These are phyloP conservation scores for Epichloe uncinata DNA, from an alignment of 2,329 filamentous ascomycete species.

Conservation along the genomic window DNA sequence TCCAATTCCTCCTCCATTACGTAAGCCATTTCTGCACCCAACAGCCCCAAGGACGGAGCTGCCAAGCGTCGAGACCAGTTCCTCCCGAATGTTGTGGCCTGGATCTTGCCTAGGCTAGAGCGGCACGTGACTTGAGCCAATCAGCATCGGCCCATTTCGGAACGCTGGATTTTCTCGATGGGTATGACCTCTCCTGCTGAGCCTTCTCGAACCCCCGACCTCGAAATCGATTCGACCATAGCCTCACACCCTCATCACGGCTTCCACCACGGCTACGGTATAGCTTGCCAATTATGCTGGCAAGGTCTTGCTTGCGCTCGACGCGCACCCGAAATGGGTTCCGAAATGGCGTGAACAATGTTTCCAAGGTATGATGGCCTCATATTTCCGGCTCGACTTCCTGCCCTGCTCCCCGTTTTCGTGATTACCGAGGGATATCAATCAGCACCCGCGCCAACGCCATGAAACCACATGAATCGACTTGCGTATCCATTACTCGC, in stretches of 20 bases:
- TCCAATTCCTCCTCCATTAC: too few species aligned
- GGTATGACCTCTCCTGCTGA: slow-evolving; percentile 23
- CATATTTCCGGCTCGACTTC: slow-evolving; percentile 14
- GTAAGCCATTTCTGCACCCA: too few species aligned
- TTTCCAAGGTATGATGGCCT: slow-evolving; percentile 53
- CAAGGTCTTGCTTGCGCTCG: slow-evolving; percentile 80
- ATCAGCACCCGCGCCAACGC: slow-evolving; percentile 11
- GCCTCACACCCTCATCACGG: slow-evolving; percentile 22
- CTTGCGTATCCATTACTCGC: slow-evolving; percentile 10
- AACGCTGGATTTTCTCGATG: slow-evolving; percentile 28
- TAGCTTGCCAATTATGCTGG: slow-evolving; percentile 64
- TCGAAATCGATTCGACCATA: slow-evolving; percentile 24
- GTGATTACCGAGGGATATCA: slow-evolving; percentile 17
- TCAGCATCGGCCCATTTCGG: slow-evolving; percentile 30
- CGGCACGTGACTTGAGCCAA: slow-evolving; percentile 26
- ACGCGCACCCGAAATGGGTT: slow-evolving; percentile 72
- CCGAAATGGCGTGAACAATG: slow-evolving; percentile 57
- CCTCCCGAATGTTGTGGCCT: not conserved
- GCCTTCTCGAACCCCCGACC: slow-evolving; percentile 24
- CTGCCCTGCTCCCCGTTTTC: not conserved
- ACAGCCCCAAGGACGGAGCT: too few species aligned
- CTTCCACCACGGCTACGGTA: slow-evolving; percentile 23
- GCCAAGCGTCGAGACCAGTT: not conserved
- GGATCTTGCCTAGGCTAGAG: slow-evolving; percentile 8
- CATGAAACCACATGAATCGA: slow-evolving; percentile 17